These are phyloP conservation scores for Cucurbita argyrosperma DNA, from an alignment of 306 rosid genomes.

Conservation along the genomic window DNA sequence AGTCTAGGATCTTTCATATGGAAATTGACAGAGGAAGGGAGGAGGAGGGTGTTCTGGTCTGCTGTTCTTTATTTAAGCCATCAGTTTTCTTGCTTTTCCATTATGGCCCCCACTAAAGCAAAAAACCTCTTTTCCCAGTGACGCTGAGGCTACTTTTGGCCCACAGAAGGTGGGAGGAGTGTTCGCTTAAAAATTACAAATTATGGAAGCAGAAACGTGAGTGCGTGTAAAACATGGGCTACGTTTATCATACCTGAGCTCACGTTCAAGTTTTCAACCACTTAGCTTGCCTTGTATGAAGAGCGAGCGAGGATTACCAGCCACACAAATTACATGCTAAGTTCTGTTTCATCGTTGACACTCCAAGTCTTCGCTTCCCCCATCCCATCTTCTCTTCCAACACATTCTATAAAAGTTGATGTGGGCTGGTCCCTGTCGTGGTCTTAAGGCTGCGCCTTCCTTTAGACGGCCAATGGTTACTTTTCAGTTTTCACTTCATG, in stretches of 20 bases:
- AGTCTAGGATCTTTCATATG: slow-evolving; percentile 1
- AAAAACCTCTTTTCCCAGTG: neutral
- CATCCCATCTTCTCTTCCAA: neutral
- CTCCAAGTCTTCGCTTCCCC: neutral
- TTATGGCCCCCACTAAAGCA: slow-evolving; percentile 2
- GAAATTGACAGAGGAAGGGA: slow-evolving; percentile 2
- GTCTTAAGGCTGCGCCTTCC: neutral
- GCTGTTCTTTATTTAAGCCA: neutral
- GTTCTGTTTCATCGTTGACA: slow-evolving; percentile 1
- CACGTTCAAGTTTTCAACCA: neutral
- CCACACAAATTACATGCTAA: neutral
- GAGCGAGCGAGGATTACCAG: neutral
- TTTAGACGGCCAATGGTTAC: neutral
- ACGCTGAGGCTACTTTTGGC: neutral
- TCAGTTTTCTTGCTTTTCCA: neutral
- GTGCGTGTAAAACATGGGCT: neutral
- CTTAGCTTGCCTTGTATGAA: neutral
- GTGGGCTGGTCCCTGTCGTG: neutral
- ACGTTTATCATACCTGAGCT: slow-evolving; percentile 1
- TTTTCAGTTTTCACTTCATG: slow-evolving; percentile 4
- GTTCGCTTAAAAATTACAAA: neutral
- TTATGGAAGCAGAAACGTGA: neutral
- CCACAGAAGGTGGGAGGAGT: neutral
- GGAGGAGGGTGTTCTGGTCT: neutral
- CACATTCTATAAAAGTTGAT: neutral